Evolutionary conservation across 208 protist genomes (phyloP), one percentile per base, ranked within the genome.

Genomic region (Wallacemonas sp.): DNA sequence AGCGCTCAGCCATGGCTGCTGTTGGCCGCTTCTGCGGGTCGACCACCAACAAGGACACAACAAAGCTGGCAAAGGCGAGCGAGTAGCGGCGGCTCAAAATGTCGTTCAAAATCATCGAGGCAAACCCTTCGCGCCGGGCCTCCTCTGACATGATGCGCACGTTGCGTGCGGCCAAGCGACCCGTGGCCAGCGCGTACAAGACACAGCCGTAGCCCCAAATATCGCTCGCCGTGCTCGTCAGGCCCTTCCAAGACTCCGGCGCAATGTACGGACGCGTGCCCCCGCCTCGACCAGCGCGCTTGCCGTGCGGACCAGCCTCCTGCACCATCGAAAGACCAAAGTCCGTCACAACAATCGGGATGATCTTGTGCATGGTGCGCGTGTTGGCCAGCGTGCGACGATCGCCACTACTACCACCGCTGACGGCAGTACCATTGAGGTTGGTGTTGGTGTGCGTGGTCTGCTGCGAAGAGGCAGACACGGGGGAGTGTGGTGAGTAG

Each of bases 131-230:
- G 0, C 66, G 67, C 29, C 70, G 76, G 8, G 87, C 82, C 57
- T 96, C 90, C 32, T 84, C 69, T 16, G 79, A 90, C 87, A 96
- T 93, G 29, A 93, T 76, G 25, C 87, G 81, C 23, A 92, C 86
- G 4, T 48, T 87, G 0, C 62, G 62, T 7, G 76, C 55, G 2
- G 80, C 79, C 22, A 96, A 59, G 16, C 87, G 82, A 0, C 76
- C 72, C 22, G 87, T 92, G 12, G 90, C 90, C 8, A 94, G 71
- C 4, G 87, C 85, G 66, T 96, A 96, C 11, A 96, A 75, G 11
- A 93, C 79, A 65, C 90, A 96, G n/a, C 87, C 90, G 32, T 91
- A 72, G 44, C 86, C 84, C 87, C 90, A 96, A 23, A 96, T 44
- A 65, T 96, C 87, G 68, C 84, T 93, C 14, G 84, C 87, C 18